Conservation (phyloP, 306 rosid species). For the Sphenostylis stenocarpa region DNA sequence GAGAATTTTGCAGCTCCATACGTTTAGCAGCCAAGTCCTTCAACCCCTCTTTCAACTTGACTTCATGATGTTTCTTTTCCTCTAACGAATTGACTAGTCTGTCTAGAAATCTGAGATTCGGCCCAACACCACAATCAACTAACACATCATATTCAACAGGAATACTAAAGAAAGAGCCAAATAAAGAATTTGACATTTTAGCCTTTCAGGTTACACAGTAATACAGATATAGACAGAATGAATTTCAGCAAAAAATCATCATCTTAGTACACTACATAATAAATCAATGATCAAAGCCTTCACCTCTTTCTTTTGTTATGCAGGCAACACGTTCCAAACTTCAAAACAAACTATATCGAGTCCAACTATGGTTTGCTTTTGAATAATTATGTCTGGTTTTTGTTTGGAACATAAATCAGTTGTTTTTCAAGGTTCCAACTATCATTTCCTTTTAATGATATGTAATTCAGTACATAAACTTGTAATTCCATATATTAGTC, state of each 20-base stretch:
- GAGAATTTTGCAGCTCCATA: constrained; percentile 90
- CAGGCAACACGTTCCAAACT: not conserved
- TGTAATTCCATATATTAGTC: not conserved
- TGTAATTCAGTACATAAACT: not conserved
- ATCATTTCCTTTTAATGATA: not conserved
- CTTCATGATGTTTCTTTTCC: constrained; percentile 90
- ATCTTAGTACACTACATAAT: not conserved
- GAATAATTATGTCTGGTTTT: not conserved
- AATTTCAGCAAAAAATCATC: not conserved
- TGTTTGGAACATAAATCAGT: not conserved
- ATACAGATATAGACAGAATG: constrained; percentile 9
- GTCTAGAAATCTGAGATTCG: constrained; percentile 76
- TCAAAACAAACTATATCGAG: not conserved
- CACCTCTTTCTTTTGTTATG: constrained; percentile 16
- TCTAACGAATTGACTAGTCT: constrained; percentile 79
- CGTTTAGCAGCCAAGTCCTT: constrained; percentile 77
- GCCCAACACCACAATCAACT: constrained; percentile 17
- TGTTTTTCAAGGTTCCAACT: not conserved
- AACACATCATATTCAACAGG: constrained; percentile 6
- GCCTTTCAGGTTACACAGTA: not conserved
- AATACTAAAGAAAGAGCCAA: constrained; percentile 5
- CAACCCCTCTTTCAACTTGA: constrained; percentile 83
- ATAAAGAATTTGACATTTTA: not conserved
- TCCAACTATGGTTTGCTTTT: not conserved
- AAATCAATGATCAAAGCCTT: not conserved